A percentile compares a stretch with the other conserved stretches of the same genome.
These are phyloP conservation scores for Neurospora sp. DNA, from an alignment of 495 filamentous ascomycete genomes.

Conservation along the genomic window DNA sequence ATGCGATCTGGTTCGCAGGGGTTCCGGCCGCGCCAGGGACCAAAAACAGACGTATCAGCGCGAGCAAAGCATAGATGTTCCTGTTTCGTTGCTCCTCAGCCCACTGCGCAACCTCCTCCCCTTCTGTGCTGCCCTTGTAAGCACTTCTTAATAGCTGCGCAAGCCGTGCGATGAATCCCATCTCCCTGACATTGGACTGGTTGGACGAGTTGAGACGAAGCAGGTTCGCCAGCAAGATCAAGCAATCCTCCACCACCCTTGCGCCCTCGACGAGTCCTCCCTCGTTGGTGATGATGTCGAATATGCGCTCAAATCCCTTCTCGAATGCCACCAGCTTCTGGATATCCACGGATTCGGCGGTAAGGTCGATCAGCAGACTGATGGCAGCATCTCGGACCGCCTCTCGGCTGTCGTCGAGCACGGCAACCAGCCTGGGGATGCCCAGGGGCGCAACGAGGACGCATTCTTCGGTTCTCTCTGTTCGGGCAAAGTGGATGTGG, in stretches of 20 bases:
- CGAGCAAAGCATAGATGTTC: slow-evolving; percentile 84
- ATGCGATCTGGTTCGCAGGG: slow-evolving; percentile 72
- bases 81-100: slow-evolving; percentile 70
- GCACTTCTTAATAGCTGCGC: slow-evolving; percentile 58
- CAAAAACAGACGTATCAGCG: slow-evolving; percentile 77
- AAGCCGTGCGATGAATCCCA: slow-evolving; percentile 68
- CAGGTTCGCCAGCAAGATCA: slow-evolving; percentile 87
- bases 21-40: slow-evolving; percentile 71
- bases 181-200: slow-evolving; percentile 89
- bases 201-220: slow-evolving; percentile 84
- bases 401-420: slow-evolving; percentile 77
- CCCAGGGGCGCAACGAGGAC: slow-evolving; percentile 80
- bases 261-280: slow-evolving; percentile 76
- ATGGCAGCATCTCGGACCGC: slow-evolving; percentile 71
- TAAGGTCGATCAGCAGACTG: slow-evolving; percentile 41
- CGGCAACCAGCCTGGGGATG: slow-evolving; percentile 73
- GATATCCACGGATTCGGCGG: slow-evolving; percentile 48
- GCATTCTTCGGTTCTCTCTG: slow-evolving; percentile 93
- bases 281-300: slow-evolving; percentile 70
- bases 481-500: slow-evolving; percentile 74
- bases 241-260: slow-evolving; percentile 86
- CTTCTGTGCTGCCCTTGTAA: slow-evolving; percentile 44
- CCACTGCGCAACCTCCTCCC: slow-evolving; percentile 60
- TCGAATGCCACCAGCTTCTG: slow-evolving; percentile 94
- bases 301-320: slow-evolving; percentile 81